Evolutionary conservation across 495 filamentous ascomycete genomes (phyloP), one percentile per base, ranked within the genome.

Genomic region (Daldinia bambusicola): DNA sequence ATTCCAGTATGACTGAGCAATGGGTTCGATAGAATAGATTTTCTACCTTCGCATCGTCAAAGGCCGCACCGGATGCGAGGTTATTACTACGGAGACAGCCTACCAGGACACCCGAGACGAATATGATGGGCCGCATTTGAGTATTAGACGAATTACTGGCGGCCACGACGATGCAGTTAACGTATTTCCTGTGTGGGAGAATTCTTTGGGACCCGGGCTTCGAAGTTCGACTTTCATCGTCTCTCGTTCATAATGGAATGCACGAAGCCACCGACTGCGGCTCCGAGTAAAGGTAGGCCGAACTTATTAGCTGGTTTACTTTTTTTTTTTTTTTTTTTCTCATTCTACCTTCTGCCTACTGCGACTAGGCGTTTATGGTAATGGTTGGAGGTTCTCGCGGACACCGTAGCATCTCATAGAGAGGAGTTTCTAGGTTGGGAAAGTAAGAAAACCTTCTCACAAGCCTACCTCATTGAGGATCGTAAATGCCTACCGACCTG

Each of bases 1-100:
- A 60, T 98, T 99, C 81, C 93, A 95, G 82, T 93, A 95, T 74
- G 92, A 96, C 79, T 91, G 84, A 84, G 68, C 53, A 66, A 32
- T 22, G 26, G 36, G 40, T 51, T 53, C 16, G 18, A 51, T 26
- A 53, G 14, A 26, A 53, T 53, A 6, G 22, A 36, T 16, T 14
- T n/a, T 32, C 20, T 6, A 56, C 20, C 16, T 53, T 59, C 43
- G 13, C 36, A 71, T 32, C 20, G 43, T 43, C 10, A 32, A 43
- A 62, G 57, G 13, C n/a, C 34, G 52, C 43, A 51, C 52, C 62
- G 51, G 41, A 38, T 50, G 38, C 31, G 58, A 20, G 60, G 63
- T 59, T 48, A 72, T 67, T 31, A 18, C 32, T 52, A 10, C 64
- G 55, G 34, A 63, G 48, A 63, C 36, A 26, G 48, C 64, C 53